Base-by-base conservation (phyloP, 352 stramenopile genomes). In the Phytophthora fragariae region DNA sequence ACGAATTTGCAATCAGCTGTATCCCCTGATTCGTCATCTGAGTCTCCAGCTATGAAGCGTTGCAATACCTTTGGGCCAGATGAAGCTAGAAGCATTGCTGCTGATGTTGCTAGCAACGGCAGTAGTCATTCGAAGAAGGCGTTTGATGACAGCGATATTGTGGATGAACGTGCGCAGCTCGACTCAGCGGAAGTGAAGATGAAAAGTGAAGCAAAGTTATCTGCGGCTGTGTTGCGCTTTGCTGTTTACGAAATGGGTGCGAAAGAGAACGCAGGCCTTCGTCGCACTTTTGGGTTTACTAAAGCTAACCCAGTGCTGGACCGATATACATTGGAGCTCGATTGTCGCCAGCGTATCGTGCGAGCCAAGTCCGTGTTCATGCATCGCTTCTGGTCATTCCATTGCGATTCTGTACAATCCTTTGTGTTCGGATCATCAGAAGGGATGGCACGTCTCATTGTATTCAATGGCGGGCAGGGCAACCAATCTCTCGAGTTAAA, bases 81-180 rank as follows among this genome's bases (percentile, higher is more conserved):
- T 44, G 68, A 76, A 14, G 37, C 54, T 10, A 67, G 49, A 64
- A 35, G 39, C 5, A 54, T 50, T 60, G 39, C 53, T 62, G 61
- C n/a, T 2, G 64, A 72, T 50, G 27, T 57, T 52, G n/a, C 61
- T 54, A 73, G 49, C 39, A 76, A 60, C 44, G 64, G 60, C 12
- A 73, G 62, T 69, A 65, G 35, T 55, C 67, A 75, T 5, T 71
- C 71, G 6, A 83, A 83, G 50, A 92, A 92, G 46, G 89, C 82
- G 11, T 94, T 94, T 74, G 88, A 94, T 69, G 88, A 94, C 67
- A 94, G 85, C 59, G 88, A 94, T 59, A 94, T 94, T 52, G 85
- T 94, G 27, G 85, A 93, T 66, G 73, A 74, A 44, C 79, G 78
- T 59, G 72, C 62, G 27, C 50, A 76, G 9, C 64, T 74, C 35